Base-by-base conservation (phyloP, 2,329 filamentous ascomycete species). In the Penicillium palitans region DNA sequence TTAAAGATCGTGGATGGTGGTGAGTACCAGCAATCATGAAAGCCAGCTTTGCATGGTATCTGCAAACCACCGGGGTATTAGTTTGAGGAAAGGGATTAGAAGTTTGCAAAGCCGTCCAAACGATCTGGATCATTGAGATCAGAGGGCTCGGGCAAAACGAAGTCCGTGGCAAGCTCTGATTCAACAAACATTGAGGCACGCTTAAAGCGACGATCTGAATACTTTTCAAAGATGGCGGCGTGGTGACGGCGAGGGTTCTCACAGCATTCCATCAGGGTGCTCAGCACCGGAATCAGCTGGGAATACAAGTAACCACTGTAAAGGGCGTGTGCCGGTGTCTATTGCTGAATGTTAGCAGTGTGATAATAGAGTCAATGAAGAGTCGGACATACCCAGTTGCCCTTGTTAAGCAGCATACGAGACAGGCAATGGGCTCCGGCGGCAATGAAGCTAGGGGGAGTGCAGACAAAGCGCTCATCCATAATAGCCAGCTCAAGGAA, bases 401-500 rank as follows among this genome's bases (percentile, higher is more conserved):
- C 95, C 81, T 96, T 97, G 73, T 87, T 87, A 59, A 99, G 80
- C 82, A 99, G 90, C 70, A 93, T 76, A 59, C 93, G 89, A 41
- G 95, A 90, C 51, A 99, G 81, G 73, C 93, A 98, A 75, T 99
- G 95, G 25, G 95, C 90, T 29, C 90, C 93, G 19, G 95, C 95
- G 55, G 95, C 90, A 52, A 93, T 80, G 73, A 91, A 98, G 81
- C 93, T 97, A 2, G 93, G 90, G 33, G 91, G 90, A 67, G 89
- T 91, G 27, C 90, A 91, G 37, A 99, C 91, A 70, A 99, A 98
- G 21, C 93, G 90, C 80, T 98, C 93, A 72, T 99, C 95, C 92
- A 98, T 97, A 74, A 98, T 88, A 39, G 92, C 96, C 55, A 98
- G 85, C 75, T 99, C 95, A 27, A 99, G 83, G 77, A 99, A 97